phyloP scores from a whole-genome alignment of 2,329 filamentous ascomycete species.

The Fusarium cyanostomum region DNA sequence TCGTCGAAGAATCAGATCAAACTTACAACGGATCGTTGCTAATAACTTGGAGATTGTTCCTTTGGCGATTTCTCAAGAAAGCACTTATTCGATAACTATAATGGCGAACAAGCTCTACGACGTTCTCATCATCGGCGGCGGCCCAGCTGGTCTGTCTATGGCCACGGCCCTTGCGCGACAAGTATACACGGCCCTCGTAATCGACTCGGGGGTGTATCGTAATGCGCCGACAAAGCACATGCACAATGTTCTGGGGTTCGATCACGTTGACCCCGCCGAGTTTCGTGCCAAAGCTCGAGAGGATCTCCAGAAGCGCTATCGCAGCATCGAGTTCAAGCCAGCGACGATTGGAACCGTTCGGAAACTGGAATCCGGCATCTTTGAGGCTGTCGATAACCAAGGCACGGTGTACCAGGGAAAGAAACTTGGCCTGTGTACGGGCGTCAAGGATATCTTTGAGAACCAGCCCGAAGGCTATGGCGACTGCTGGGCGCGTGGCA shows the following conservation, averaged over 20 bases:
- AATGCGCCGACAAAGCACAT: conserved; percentile 59
- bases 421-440: conserved; percentile 65
- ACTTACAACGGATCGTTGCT: too few species aligned
- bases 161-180: conserved; percentile 60
- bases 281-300: conserved; percentile 49
- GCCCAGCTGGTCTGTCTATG: conserved; percentile 60
- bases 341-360: conserved; percentile 41
- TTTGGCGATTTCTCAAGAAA: too few species aligned
- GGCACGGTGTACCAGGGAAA: conserved; percentile 57
- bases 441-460: conserved; percentile 60
- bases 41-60: too few species aligned
- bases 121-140: conserved; percentile 63
- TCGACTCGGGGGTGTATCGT: conserved; percentile 62
- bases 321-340: conserved; percentile 47
- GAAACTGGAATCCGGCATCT: conserved; percentile 44
- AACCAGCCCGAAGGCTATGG: conserved; percentile 61
- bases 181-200: conserved; percentile 56
- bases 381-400: conserved; percentile 52
- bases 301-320: conserved; percentile 49
- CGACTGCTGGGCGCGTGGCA: conserved; percentile 63
- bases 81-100: too few species aligned
- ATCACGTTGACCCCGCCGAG: conserved; percentile 49
- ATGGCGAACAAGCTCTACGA: conserved; percentile 52
- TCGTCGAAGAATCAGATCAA: too few species aligned
- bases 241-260: conserved; percentile 56